phyloP scores from a whole-genome alignment of 176 grass and related monocot species.

The Miscanthus lutarioriparius region DNA sequence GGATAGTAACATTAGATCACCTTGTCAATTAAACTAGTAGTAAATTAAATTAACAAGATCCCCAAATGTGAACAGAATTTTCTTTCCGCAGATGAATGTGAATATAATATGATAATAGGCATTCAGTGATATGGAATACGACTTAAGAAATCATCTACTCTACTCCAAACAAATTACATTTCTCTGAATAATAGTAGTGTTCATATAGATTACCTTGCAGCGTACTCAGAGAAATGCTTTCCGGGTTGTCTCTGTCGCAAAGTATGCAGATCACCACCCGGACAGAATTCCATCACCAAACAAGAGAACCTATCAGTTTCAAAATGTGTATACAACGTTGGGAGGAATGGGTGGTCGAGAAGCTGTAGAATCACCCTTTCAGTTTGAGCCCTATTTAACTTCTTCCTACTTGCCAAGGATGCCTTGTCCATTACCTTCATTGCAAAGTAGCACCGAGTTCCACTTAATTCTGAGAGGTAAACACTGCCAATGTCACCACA shows the following conservation, averaged over 20 bases:
- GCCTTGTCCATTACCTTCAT: conserved; percentile 99
- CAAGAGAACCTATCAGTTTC: conserved; percentile 89
- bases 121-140: neutral
- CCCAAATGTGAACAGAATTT: conserved; percentile 10
- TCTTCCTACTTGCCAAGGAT: conserved; percentile 83
- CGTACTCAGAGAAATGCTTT: conserved; percentile 86
- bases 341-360: conserved; percentile 87
- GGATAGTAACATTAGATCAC: neutral
- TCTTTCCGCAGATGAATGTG: neutral
- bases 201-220: conserved; percentile 64
- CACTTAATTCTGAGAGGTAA: conserved; percentile 91
- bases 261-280: conserved; percentile 89
- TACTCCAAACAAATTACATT: conserved; percentile 3
- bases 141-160: neutral
- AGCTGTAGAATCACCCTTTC: conserved; percentile 91
- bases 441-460: conserved; percentile 89
- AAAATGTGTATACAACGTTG: conserved; percentile 90
- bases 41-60: conserved; percentile 3
- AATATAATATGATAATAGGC: conserved; percentile 8
- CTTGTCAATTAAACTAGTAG: neutral
- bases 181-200: neutral
- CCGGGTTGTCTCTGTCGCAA: conserved; percentile 80
- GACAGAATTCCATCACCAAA: conserved; percentile 97
- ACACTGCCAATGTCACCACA: conserved; percentile 95
- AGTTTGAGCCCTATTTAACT: conserved; percentile 86